These are phyloP conservation scores for Phytophthora idaei DNA, from an alignment of 352 stramenopile genomes.

Conservation along the genomic window DNA sequence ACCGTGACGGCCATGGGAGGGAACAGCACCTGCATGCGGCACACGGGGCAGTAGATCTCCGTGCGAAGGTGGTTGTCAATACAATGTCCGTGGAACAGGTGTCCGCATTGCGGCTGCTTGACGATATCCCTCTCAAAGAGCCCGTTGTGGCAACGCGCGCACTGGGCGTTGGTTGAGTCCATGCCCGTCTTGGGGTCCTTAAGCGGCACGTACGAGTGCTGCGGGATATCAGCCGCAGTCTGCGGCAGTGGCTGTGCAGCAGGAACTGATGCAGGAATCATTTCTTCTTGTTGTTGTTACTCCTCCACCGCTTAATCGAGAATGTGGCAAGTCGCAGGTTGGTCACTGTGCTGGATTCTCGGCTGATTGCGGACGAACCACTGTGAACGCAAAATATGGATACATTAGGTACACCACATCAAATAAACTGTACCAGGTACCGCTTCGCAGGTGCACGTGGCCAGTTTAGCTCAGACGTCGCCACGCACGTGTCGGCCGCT, in stretches of 20 bases:
- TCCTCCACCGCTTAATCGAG: slow-evolving; percentile 11
- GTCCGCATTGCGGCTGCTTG: slow-evolving; percentile 62
- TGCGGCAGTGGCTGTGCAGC: slow-evolving; percentile 32
- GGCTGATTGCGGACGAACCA: not conserved
- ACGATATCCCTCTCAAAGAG: slow-evolving; percentile 43
- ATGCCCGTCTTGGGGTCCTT: slow-evolving; percentile 23
- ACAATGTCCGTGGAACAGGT: slow-evolving; percentile 71
- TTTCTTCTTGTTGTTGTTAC: slow-evolving; percentile 10
- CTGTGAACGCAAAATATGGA: slow-evolving; percentile 8
- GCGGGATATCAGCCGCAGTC: slow-evolving; percentile 36
- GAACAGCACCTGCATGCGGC: slow-evolving; percentile 67
- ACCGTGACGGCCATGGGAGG: slow-evolving; percentile 34
- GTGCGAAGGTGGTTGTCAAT: slow-evolving; percentile 56
- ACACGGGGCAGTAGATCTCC: slow-evolving; percentile 59
- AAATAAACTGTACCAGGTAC: slow-evolving; percentile 6
- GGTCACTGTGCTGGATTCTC: slow-evolving; percentile 17
- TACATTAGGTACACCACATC: slow-evolving; percentile 11
- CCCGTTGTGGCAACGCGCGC: slow-evolving; percentile 43
- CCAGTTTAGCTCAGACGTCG: slow-evolving; percentile 14
- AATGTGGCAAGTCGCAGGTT: not conserved
- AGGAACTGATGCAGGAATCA: slow-evolving; percentile 28
- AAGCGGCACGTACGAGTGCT: slow-evolving; percentile 23
- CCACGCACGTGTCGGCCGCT: slow-evolving; percentile 1
- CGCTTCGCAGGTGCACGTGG: slow-evolving; percentile 11
- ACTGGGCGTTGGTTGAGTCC: slow-evolving; percentile 38